These are phyloP conservation scores for Phlebiopsis flavidoalba DNA, from an alignment of 768 basidiomycete genomes.

Conservation along the genomic window DNA sequence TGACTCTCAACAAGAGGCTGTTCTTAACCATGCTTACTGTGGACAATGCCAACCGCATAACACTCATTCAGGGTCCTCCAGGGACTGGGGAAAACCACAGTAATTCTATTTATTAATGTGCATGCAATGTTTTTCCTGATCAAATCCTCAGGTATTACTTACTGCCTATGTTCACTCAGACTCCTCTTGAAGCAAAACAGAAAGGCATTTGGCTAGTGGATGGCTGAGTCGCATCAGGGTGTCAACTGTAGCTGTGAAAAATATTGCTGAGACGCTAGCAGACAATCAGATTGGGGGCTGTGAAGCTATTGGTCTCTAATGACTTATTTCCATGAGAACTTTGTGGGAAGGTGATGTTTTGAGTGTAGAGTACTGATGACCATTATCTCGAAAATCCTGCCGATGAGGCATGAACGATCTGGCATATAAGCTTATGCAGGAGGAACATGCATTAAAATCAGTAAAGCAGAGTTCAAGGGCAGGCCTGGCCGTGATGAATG, in stretches of 20 bases:
- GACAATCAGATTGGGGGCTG: constrained; percentile 48
- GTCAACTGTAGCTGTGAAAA: constrained; percentile 87
- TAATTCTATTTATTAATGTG: neutral
- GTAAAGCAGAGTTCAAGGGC: constrained; percentile 32
- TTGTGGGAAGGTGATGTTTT: constrained; percentile 43
- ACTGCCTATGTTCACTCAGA: constrained; percentile 27
- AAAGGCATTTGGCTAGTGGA: constrained; percentile 69
- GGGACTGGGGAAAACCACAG: constrained; percentile 21
- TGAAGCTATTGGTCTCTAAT: constrained; percentile 65
- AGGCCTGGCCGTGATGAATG: constrained; percentile 12
- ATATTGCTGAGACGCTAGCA: constrained; percentile 79
- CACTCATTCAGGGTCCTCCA: constrained; percentile 28
- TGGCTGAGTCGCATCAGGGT: too few relatives aligned
- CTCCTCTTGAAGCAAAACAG: constrained; percentile 18
- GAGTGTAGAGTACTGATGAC: constrained; percentile 7
- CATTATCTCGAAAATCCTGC: too few relatives aligned
- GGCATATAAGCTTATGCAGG: constrained; percentile 45
- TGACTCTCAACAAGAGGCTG: constrained; percentile 32
- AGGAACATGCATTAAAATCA: constrained; percentile 50
- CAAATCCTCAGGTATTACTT: constrained; percentile 17
- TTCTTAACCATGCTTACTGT: constrained; percentile 34
- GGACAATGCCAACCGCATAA: constrained; percentile 30
- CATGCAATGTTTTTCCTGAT: constrained; percentile 1
- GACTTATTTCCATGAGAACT: constrained; percentile 62
- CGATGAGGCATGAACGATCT: constrained; percentile 82